Conservation (phyloP, 2,329 filamentous ascomycete species). For the Fusarium sp. region DNA sequence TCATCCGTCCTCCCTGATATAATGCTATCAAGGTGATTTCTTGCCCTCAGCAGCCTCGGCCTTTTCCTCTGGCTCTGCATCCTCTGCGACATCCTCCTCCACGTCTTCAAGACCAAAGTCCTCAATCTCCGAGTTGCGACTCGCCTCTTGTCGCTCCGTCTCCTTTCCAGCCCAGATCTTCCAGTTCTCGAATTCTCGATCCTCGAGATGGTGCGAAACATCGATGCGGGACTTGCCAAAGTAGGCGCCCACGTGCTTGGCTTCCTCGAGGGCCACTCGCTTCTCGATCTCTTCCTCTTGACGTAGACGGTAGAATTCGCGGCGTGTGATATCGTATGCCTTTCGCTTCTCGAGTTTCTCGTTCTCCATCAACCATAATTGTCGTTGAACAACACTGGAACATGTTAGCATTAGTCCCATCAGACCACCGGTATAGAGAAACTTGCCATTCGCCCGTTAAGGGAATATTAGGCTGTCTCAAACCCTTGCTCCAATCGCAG, state of each 20-base stretch:
- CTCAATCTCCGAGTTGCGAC: constrained; percentile 53
- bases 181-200: constrained; percentile 83
- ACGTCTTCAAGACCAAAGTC: constrained; percentile 52
- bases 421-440: neutral
- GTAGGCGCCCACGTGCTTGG: constrained; percentile 82
- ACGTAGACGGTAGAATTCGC: constrained; percentile 88
- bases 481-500: constrained; percentile 79
- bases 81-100: constrained; percentile 36
- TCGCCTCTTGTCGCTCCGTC: constrained; percentile 52
- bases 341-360: constrained; percentile 65
- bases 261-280: constrained; percentile 87
- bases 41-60: constrained; percentile 31
- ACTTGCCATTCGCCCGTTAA: constrained; percentile 70
- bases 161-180: constrained; percentile 75
- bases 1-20: constrained; percentile 17
- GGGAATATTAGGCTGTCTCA: constrained; percentile 77
- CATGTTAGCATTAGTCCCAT: constrained; percentile 21
- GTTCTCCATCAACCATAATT: constrained; percentile 82
- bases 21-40: constrained; percentile 18
- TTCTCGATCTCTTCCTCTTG: constrained; percentile 83
- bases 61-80: constrained; percentile 36
- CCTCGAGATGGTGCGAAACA: constrained; percentile 83
- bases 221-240: constrained; percentile 82
- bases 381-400: constrained; percentile 86
- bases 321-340: constrained; percentile 87